Conservation (phyloP, 495 filamentous ascomycete species). For the Oidiodendron maius region DNA sequence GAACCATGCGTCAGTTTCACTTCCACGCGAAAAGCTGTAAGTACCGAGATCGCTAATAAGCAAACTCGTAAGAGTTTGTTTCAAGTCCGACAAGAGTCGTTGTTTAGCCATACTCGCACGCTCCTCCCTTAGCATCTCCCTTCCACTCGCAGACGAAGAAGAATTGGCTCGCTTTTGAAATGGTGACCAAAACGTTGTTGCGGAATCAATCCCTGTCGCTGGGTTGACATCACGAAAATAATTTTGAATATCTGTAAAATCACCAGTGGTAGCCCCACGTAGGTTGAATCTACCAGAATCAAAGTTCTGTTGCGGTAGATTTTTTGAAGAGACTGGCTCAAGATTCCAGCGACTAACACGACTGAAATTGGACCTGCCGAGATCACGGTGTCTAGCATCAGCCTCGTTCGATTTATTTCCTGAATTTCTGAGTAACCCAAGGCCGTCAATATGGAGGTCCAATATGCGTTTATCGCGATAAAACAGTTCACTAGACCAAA, state of each 20-base stretch:
- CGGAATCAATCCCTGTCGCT: constrained; percentile 68
- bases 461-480: constrained; percentile 70
- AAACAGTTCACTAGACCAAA: constrained; percentile 91
- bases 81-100: constrained; percentile 68
- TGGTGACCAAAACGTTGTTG: constrained; percentile 83
- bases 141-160: constrained; percentile 54
- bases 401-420: constrained; percentile 34
- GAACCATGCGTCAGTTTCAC: constrained; percentile 95
- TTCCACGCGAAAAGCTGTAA: constrained; percentile 75
- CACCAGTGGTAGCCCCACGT: constrained; percentile 44
- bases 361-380: constrained; percentile 38
- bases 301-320: constrained; percentile 59
- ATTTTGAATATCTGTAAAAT: constrained; percentile 60
- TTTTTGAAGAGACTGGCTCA: constrained; percentile 47
- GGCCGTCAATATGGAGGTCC: constrained; percentile 48
- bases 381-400: constrained; percentile 22
- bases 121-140: constrained; percentile 45
- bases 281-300: constrained; percentile 59
- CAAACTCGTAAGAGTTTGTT: constrained; percentile 74
- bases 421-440: constrained; percentile 42
- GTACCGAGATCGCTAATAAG: constrained; percentile 86
- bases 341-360: constrained; percentile 38
- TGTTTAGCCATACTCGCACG: constrained; percentile 33
- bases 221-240: constrained; percentile 63
- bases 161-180: constrained; percentile 59